Percentiles rank a stretch among this genome's conserved stretches.
Evolutionary conservation across 2,329 filamentous ascomycete genomes (phyloP).

Genomic region (Juglanconis oblonga): DNA sequence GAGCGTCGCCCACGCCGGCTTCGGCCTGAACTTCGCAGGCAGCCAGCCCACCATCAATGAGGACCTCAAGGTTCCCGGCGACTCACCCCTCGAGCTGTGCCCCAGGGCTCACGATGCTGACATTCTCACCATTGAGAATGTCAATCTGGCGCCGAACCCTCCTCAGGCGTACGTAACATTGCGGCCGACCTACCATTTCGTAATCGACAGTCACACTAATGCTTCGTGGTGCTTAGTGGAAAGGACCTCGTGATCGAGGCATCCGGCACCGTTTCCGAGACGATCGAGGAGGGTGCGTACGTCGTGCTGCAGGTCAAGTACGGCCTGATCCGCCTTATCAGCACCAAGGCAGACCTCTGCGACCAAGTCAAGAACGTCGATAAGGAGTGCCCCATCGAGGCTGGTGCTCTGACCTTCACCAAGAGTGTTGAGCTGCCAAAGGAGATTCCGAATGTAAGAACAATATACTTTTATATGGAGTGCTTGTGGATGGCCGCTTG

Average conservation of each 20-base stretch:
- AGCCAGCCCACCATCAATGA: slow-evolving; percentile 47
- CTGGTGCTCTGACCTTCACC: slow-evolving; percentile 68
- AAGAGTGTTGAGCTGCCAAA: slow-evolving; percentile 84
- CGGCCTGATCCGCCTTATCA: slow-evolving; percentile 85
- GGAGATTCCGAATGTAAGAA: slow-evolving; percentile 80
- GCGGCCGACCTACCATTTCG: not conserved
- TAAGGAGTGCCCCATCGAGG: slow-evolving; percentile 81
- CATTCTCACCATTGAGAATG: slow-evolving; percentile 71
- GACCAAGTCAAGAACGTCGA: slow-evolving; percentile 87
- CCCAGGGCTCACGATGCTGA: slow-evolving; percentile 62
- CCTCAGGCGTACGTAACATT: slow-evolving; percentile 69
- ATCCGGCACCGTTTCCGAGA: slow-evolving; percentile 67
- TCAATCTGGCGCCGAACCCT: slow-evolving; percentile 83
- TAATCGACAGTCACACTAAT: not conserved
- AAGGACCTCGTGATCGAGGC: slow-evolving; percentile 75
- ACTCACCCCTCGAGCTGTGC: slow-evolving; percentile 84
- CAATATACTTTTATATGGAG: not conserved
- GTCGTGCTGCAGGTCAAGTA: slow-evolving; percentile 88
- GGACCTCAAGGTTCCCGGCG: slow-evolving; percentile 69
- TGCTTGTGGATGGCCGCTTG: not conserved
- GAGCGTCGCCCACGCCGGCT: slow-evolving; percentile 41
- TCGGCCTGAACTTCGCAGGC: slow-evolving; percentile 42
- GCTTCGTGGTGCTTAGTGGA: slow-evolving; percentile 55
- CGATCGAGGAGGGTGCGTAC: slow-evolving; percentile 74
- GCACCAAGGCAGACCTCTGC: slow-evolving; percentile 78